Evolutionary conservation across 2,329 filamentous ascomycete species (phyloP), one percentile per base, ranked within the genome.

Genomic region (Aspergillus intermedius): DNA sequence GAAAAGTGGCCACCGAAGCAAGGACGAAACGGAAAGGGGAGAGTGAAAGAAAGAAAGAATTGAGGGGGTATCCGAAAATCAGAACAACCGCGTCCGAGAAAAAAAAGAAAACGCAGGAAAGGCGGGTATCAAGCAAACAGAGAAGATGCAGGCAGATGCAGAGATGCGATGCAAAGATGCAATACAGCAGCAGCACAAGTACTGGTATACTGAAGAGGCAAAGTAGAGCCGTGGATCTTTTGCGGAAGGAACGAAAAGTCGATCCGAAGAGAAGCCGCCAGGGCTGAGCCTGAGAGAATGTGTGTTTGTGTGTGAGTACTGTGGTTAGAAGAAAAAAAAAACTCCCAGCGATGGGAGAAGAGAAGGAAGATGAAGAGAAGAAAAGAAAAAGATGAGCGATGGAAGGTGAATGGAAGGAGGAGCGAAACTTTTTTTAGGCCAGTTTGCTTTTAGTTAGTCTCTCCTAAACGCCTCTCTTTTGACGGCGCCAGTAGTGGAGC

Each of bases 21-120:
- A 58, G 25, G 44, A 49, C 43, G 39, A 50, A 50, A 42, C 34
- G 43, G 51, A 55, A 53, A 49, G 57, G 54, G 54, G 59, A 57
- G 58, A 53, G 48, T 48, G 47, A 49, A 50, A 55, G 58, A 51
- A 53, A 50, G 51, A 49, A 52, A 35, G 51, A 37, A 49, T 47
- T 41, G 34, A 47, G 34, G 9, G 34, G 37, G 37, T 40, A 52
- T 47, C 42, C 30, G 37, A 47, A 51, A 32, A 45, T 49, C 50
- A 51, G 49, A 55, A 17, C 28, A 42, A 45, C 43, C 45, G 35
- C 41, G 23, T 30, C 10, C 25, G 30, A 28, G 34, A 10, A n/a
- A 44, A n/a, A 44, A 40, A 35, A 28, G 42, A 21, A 21, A 47
- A 32, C 19, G 21, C 21, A 37, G 32, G 41, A 17, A 22, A 22